Evolutionary conservation across 345 rosid species (phyloP).

Genomic region (Microthlaspi erraticum): DNA sequence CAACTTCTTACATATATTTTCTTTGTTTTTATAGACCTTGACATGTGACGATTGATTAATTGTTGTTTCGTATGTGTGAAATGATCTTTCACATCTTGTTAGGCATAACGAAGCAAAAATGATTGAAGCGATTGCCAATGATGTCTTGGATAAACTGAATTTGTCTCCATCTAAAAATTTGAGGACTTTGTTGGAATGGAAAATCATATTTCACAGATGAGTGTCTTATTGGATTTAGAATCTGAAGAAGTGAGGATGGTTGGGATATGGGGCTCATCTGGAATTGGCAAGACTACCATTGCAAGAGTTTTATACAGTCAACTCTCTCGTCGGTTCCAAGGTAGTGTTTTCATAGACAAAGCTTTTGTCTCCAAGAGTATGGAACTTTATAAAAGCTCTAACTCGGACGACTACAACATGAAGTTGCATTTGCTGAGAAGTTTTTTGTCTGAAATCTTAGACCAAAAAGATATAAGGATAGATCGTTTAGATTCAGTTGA

Average conservation of each 20-base stretch:
- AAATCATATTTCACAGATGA: neutral
- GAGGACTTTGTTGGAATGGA: neutral
- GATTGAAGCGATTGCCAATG: neutral
- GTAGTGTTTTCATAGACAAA: neutral
- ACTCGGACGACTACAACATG: neutral
- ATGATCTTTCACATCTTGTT: neutral
- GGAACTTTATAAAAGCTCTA: neutral
- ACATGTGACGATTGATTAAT: no score
- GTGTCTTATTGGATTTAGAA: neutral
- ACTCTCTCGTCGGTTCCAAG: neutral
- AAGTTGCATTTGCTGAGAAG: neutral
- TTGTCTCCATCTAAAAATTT: neutral
- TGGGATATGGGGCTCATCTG: neutral
- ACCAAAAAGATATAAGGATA: neutral
- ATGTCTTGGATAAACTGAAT: neutral
- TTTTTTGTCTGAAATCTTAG: neutral
- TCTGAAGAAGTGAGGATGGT: neutral
- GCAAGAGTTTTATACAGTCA: neutral
- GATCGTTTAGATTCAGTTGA: neutral
- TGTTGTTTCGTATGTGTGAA: neutral
- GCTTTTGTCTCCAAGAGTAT: neutral
- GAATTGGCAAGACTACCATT: conserved; percentile 23
- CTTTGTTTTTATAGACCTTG: no score
- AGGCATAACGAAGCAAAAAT: neutral
- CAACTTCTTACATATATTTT: no score